phyloP scores from a whole-genome alignment of 305 asterid genomes.

The Fraxinus dipetala region DNA sequence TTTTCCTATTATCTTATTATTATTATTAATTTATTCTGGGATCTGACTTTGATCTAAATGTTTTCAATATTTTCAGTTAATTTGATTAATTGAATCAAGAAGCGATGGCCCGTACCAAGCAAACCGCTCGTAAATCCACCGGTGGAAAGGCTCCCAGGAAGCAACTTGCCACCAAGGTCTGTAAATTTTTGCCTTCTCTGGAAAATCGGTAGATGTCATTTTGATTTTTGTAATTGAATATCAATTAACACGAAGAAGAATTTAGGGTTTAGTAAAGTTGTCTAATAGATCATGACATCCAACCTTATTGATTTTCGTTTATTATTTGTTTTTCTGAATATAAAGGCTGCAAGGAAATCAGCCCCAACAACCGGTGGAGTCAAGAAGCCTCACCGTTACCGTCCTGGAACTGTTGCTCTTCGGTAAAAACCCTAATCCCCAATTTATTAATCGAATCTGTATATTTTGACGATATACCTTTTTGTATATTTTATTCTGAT shows the following conservation, averaged over 20 bases:
- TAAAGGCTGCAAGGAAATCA: constrained; percentile 61
- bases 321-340: neutral
- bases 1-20: neutral
- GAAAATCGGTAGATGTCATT: neutral
- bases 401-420: constrained; percentile 75
- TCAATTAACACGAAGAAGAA: neutral
- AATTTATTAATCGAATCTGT: neutral
- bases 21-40: neutral
- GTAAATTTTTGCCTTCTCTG: neutral
- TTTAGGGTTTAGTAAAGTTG: neutral
- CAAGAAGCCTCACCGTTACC: constrained; percentile 71
- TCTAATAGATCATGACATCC: neutral
- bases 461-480: no score
- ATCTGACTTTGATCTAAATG: neutral
- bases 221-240: neutral
- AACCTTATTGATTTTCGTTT: neutral
- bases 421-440: constrained; percentile 32
- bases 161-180: constrained; percentile 62
- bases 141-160: constrained; percentile 63
- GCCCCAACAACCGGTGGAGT: constrained; percentile 71
- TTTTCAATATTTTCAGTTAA: neutral
- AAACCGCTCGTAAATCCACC: constrained; percentile 58
- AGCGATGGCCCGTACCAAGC: constrained; percentile 68
- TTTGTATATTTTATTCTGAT: no score
- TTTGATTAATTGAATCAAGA: neutral